Base-by-base conservation (phyloP, 176 grass and related monocot species). In the Calamus simplicifolius region DNA sequence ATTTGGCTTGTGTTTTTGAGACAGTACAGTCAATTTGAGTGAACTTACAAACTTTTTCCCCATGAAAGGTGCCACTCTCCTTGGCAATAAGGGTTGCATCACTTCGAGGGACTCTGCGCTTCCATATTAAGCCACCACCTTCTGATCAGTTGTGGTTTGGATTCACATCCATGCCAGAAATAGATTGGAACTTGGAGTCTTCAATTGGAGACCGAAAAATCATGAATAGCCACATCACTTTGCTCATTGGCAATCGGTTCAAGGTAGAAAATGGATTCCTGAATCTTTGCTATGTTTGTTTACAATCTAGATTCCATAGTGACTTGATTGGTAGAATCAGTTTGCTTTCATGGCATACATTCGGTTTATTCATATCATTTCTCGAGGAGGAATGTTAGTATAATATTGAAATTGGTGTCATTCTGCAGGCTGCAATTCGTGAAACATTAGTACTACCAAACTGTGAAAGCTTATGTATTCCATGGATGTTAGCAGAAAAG, bases 181-280 rank as follows among this genome's bases (percentile, higher is more conserved):
- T 59, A 5, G 27, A 59, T 5, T 59, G 57, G 57, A 59, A 29
- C 14, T 59, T 59, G 16, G 57, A 29, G 29, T 29, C 57, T 28
- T 29, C 75, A 38, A 68, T 97, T 43, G 93, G 93, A 4, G 93
- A 97, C 50, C 85, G 81, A 29, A 97, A 85, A 88, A 70, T 97
- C 23, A 83, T 76, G 30, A 88, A 81, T 31, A 85, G 70, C 62
- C 87, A 73, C 69, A 87, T 97, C 6, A 75, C 78, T 19, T 80
- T 81, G 58, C 76, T 92, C 49, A 79, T 98, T 17, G 57, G 83
- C 51, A 89, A 69, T 70, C 80, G 81, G 69, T 78, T 98, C 70
- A 98, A 98, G 93, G 93, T 98, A 79, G 6, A 30, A 19, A 68
- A 19, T 53, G 29, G 49, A 17, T 63, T 66, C 54, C 48, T 30